Evolutionary conservation across 1,139 yeast species (phyloP).

Genomic region (Torulaspora globosa): DNA sequence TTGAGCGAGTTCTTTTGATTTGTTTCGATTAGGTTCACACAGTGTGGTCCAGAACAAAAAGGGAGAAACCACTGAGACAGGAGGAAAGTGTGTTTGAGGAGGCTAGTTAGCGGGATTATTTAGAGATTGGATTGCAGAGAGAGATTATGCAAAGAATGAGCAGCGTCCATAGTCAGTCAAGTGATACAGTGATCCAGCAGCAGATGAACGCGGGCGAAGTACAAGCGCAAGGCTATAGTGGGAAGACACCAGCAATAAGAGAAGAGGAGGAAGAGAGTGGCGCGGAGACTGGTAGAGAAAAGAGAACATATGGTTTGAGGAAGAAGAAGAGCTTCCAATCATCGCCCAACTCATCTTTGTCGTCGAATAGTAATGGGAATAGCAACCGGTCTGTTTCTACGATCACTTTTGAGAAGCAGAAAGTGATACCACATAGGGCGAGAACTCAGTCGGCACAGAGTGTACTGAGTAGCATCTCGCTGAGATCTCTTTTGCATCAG

Average conservation of each 20-base stretch:
- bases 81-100: neutral
- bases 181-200: constrained; percentile 15
- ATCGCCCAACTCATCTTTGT: constrained; percentile 15
- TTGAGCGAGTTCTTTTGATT: neutral
- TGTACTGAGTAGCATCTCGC: constrained; percentile 58
- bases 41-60: neutral
- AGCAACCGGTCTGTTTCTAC: constrained; percentile 20
- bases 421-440: constrained; percentile 47
- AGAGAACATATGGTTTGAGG: neutral
- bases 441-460: constrained; percentile 62
- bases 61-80: neutral
- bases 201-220: constrained; percentile 6
- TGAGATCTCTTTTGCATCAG: constrained; percentile 40
- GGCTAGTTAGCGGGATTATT: neutral
- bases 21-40: neutral
- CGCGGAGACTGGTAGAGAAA: constrained; percentile 6
- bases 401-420: constrained; percentile 48
- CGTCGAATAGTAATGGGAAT: constrained; percentile 19
- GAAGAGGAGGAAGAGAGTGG: constrained; percentile 20
- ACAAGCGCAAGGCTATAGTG: constrained; percentile 5
- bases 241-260: constrained; percentile 18
- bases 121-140: neutral
- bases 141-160: constrained; percentile 15
- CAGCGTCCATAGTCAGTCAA: constrained; percentile 27
- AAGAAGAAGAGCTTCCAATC: constrained; percentile 12